Evolutionary conservation across 192 early-diverging fungal species (phyloP).

Genomic region (Geranomyces variabilis): DNA sequence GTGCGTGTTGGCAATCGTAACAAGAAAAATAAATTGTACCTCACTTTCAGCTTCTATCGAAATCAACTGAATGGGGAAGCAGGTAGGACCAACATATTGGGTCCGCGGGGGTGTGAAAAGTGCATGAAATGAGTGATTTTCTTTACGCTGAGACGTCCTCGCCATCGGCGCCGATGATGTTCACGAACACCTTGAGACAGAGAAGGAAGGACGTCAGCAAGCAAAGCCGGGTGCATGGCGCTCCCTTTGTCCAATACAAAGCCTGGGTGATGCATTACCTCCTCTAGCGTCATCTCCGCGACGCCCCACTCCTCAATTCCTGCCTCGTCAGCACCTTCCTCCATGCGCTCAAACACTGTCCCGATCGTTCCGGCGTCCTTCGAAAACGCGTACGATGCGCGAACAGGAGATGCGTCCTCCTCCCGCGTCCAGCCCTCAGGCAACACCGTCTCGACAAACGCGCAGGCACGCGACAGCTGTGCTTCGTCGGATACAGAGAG

Average conservation of each 20-base stretch:
- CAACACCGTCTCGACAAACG: slow-evolving; percentile 55
- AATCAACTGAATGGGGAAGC: too few species aligned
- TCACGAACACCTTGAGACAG: slow-evolving; percentile 50
- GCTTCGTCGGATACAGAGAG: neutral
- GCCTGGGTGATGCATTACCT: slow-evolving; percentile 48
- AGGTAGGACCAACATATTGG: too few species aligned
- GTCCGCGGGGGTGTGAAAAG: too few species aligned
- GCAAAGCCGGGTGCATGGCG: too few species aligned
- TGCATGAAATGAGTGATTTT: too few species aligned
- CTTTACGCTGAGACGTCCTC: too few species aligned
- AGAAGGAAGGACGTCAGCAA: neutral
- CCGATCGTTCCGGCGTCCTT: slow-evolving; percentile 44
- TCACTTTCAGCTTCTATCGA: too few species aligned
- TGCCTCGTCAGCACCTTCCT: slow-evolving; percentile 53
- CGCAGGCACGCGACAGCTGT: slow-evolving; percentile 33
- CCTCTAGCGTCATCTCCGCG: slow-evolving; percentile 69
- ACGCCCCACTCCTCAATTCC: slow-evolving; percentile 77
- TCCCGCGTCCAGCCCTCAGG: slow-evolving; percentile 45
- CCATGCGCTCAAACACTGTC: slow-evolving; percentile 63
- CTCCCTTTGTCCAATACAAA: too few species aligned
- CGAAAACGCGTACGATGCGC: slow-evolving; percentile 69
- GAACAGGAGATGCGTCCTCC: slow-evolving; percentile 49
- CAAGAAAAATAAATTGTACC: too few species aligned
- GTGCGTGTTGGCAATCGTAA: too few species aligned
- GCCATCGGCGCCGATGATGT: slow-evolving; percentile 38